Evolutionary conservation across 352 stramenopile genomes (phyloP).

Genomic region (Pythium aphanidermatum): DNA sequence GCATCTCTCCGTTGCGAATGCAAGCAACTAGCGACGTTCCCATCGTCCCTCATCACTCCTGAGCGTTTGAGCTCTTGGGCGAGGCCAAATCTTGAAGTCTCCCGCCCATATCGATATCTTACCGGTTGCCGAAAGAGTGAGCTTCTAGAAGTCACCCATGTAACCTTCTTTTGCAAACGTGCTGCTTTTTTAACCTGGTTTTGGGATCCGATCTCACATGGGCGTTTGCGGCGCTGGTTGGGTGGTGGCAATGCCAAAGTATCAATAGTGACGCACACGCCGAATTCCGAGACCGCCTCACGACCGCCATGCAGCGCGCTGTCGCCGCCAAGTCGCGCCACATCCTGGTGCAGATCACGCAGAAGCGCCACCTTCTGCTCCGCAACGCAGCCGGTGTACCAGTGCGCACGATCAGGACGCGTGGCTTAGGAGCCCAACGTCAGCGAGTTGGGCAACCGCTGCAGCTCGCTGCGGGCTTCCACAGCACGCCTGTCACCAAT

Average conservation of each 20-base stretch:
- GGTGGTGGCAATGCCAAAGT: constrained; percentile 14
- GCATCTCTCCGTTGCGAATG: no score
- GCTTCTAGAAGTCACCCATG: constrained; percentile 18
- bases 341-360: constrained; percentile 13
- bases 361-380: constrained; percentile 13
- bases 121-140: no score
- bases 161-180: constrained; percentile 12
- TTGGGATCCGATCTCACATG: not conserved
- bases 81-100: no score
- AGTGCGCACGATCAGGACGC: constrained; percentile 18
- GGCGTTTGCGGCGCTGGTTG: constrained; percentile 1
- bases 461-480: constrained; percentile 34
- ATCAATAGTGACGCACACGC: constrained; percentile 15
- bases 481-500: constrained; percentile 50
- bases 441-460: not conserved
- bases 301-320: constrained; percentile 12
- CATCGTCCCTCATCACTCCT: no score
- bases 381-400: constrained; percentile 11
- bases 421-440: not conserved
- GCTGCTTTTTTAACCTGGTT: not conserved
- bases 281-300: constrained; percentile 15
- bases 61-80: no score
- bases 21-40: no score
- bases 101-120: no score
- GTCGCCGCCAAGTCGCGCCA: constrained; percentile 8